These are phyloP conservation scores for Trichoderma virens DNA, from an alignment of 495 filamentous ascomycete genomes.

Conservation along the genomic window DNA sequence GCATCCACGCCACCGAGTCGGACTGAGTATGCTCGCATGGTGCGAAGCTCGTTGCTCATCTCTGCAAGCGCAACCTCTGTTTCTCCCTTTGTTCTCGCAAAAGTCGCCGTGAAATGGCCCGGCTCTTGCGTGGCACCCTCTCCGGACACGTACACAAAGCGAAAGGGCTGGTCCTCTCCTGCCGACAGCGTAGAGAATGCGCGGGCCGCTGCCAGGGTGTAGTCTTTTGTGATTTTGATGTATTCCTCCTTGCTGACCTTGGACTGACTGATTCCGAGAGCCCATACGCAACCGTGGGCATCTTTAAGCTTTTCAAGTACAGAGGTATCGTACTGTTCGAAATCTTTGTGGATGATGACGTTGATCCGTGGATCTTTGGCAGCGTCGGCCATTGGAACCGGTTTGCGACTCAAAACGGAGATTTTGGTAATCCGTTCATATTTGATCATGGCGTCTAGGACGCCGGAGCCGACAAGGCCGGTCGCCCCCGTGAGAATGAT, in stretches of 20 bases:
- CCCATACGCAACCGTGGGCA: constrained; percentile 63
- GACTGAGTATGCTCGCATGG: constrained; percentile 41
- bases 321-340: constrained; percentile 43
- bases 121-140: constrained; percentile 43
- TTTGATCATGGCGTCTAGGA: constrained; percentile 56
- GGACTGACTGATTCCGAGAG: constrained; percentile 52
- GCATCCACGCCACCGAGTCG: constrained; percentile 48
- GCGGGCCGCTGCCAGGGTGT: constrained; percentile 51
- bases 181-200: constrained; percentile 38
- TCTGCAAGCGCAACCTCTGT: constrained; percentile 47
- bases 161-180: constrained; percentile 39
- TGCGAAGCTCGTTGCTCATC: constrained; percentile 28
- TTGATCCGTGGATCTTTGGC: constrained; percentile 46
- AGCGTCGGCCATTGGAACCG: constrained; percentile 55
- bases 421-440: constrained; percentile 49
- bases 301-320: constrained; percentile 53
- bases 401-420: constrained; percentile 56
- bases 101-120: constrained; percentile 44
- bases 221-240: constrained; percentile 56
- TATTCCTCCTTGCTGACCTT: constrained; percentile 56
- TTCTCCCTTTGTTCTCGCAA: constrained; percentile 55
- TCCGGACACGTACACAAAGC: constrained; percentile 65
- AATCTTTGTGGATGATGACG: constrained; percentile 61
- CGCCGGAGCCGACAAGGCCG: constrained; percentile 59
- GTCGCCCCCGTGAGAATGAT: constrained; percentile 70